Evolutionary conservation across 371 early-diverging fungal genomes (phyloP), one percentile per base, ranked within the genome.

Genomic region (Rhizopus microsporus): DNA sequence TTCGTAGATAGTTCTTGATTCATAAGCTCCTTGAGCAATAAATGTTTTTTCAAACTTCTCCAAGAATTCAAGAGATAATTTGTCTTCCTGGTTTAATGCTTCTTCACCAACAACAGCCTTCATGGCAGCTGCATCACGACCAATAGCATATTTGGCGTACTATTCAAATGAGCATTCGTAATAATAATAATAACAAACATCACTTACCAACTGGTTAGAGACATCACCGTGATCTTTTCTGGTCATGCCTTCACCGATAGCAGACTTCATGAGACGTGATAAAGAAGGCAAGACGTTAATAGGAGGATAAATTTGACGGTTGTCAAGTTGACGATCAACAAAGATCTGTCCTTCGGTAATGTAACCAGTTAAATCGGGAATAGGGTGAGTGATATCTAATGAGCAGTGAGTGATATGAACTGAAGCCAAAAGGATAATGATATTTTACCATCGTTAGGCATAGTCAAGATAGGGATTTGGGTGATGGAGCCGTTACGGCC

Each of bases 91-190:
- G 71, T 93, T 95, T 68, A 99, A 81, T 10, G 99, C 99, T 73
- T 99, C 99, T 75, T 99, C 99, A 74, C 99, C 99, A 48, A 99
- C 99, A 43, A 99, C 99, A 51, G 99, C 98, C 87, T 99, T 99
- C 99, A 99, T 99, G 40, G 99, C 94, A 23, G 95, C 94, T 4
- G 99, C 99, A 75, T 99, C 99, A 68, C 96, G 90, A 72, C 99
- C 99, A 69, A 99, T 99, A 48, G 99, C 99, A 75, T 99, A 99
- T 80, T 99, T 99, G 65, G 99, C 99, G 76, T 99, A 99, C 81
- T 89, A 68, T 29, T 42, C 34, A 47, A 5, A 46, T 37, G 39
- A 3, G 29, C 29, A 7, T 40, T 53, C 5, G 10, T 13, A 50
- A 23, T 5, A 23, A 23, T 23, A 23, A 23, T 12, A 42, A 39